These are phyloP conservation scores for Malassezia sympodialis DNA, from an alignment of 1,284 basidiomycete species.

Conservation along the genomic window DNA sequence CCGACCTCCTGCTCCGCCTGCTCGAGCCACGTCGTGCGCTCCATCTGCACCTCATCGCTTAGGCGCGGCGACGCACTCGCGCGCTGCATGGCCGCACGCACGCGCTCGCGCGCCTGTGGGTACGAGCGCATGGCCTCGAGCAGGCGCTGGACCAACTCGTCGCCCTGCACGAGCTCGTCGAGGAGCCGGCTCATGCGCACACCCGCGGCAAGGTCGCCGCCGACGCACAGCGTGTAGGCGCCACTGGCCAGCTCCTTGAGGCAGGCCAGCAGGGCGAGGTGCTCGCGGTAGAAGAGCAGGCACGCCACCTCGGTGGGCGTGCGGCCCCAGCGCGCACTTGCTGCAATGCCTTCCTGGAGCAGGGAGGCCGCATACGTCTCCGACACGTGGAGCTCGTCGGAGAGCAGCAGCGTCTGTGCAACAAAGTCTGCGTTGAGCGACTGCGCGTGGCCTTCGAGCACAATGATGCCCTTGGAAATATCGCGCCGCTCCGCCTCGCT, in stretches of 20 bases:
- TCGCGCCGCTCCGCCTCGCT: constrained; percentile 40
- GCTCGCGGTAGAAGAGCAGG: constrained; percentile 41
- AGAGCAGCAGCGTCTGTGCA: constrained; percentile 35
- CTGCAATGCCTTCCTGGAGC: constrained; percentile 37
- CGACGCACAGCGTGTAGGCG: constrained; percentile 36
- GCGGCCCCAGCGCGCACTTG: constrained; percentile 35
- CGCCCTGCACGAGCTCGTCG: constrained; percentile 24
- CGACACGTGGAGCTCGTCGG: constrained; percentile 35
- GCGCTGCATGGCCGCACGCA: constrained; percentile 25
- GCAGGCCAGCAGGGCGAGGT: constrained; percentile 35
- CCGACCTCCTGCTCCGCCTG: constrained; percentile 38
- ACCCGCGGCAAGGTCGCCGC: constrained; percentile 32
- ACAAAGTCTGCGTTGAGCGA: constrained; percentile 42
- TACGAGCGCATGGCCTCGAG: constrained; percentile 28
- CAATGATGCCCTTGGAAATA: constrained; percentile 36
- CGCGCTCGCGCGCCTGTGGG: constrained; percentile 19
- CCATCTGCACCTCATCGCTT: constrained; percentile 40
- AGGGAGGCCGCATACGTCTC: constrained; percentile 44
- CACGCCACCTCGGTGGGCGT: constrained; percentile 37
- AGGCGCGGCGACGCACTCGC: constrained; percentile 15
- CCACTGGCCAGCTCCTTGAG: constrained; percentile 34
- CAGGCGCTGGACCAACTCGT: constrained; percentile 11
- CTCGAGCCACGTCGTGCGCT: constrained; percentile 32
- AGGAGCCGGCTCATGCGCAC: constrained; percentile 35
- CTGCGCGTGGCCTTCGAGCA: constrained; percentile 31